Evolutionary conservation across 2,329 filamentous ascomycete genomes (phyloP).

Genomic region (Annulohypoxylon truncatum): DNA sequence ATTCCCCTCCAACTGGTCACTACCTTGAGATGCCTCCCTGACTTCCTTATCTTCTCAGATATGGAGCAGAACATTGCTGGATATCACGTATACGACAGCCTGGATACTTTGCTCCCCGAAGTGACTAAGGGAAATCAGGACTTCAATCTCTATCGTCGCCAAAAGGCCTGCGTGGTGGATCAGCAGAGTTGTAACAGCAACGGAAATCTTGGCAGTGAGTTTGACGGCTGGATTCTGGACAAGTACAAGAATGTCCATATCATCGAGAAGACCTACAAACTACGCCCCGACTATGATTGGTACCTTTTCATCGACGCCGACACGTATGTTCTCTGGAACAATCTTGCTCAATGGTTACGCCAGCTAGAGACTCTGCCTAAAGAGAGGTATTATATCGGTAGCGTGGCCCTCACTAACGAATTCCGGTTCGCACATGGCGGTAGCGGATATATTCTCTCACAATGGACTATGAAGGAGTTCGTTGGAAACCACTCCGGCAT

Average conservation of each 20-base stretch:
- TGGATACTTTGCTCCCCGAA: conserved; percentile 58
- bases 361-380: conserved; percentile 53
- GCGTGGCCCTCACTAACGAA: conserved; percentile 56
- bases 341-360: conserved; percentile 61
- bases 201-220: conserved; percentile 35
- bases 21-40: conserved; percentile 60
- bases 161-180: conserved; percentile 58
- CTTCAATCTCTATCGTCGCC: conserved; percentile 62
- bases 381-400: conserved; percentile 63
- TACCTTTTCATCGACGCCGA: conserved; percentile 71
- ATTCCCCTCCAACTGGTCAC: conserved; percentile 67
- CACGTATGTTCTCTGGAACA: conserved; percentile 67
- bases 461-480: conserved; percentile 63
- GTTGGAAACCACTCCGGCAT: conserved; percentile 56
- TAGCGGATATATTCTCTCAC: conserved; percentile 65
- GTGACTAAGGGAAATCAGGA: conserved; percentile 60
- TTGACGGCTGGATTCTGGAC: conserved; percentile 65
- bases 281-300: conserved; percentile 66
- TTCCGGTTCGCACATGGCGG: conserved; percentile 67
- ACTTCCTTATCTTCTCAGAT: conserved; percentile 70
- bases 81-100: conserved; percentile 58
- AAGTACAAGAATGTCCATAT: conserved; percentile 73
- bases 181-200: conserved; percentile 58
- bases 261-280: conserved; percentile 63
- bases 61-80: conserved; percentile 61